phyloP scores from a whole-genome alignment of 2,329 filamentous ascomycete genomes.

The Xylariaceae sp. region DNA sequence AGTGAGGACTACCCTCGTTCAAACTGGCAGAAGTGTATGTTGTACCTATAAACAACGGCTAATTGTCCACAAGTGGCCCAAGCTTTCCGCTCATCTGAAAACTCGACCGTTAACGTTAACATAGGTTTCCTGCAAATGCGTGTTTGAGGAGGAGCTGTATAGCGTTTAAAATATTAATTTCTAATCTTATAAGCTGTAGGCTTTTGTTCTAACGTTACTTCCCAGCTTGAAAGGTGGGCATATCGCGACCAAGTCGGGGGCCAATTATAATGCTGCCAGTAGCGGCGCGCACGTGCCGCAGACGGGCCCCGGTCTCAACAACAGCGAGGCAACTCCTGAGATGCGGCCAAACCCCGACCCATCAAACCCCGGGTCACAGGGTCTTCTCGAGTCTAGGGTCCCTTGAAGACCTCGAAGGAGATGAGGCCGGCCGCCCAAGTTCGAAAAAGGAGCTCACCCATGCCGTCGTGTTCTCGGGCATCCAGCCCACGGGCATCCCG shows the following conservation, averaged over 20 bases:
- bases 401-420: too few relatives aligned
- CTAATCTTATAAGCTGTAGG: background rate
- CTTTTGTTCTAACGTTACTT: too few relatives aligned
- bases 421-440: background rate
- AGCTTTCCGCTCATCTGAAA: background rate
- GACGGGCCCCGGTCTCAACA: constrained; percentile 9
- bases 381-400: too few relatives aligned
- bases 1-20: too few relatives aligned
- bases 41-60: background rate
- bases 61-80: background rate
- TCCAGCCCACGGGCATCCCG: constrained; percentile 90
- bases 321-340: constrained; percentile 12
- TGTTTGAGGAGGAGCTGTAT: too few relatives aligned
- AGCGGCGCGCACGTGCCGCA: constrained; percentile 12
- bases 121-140: background rate
- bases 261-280: constrained; percentile 13
- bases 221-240: too few relatives aligned
- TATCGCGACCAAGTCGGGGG: too few relatives aligned
- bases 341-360: too few relatives aligned
- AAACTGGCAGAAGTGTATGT: too few relatives aligned
- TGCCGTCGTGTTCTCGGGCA: constrained; percentile 79
- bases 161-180: background rate
- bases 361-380: too few relatives aligned
- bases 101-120: background rate
- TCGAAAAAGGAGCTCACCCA: constrained; percentile 5